Conservation (phyloP, 2,329 filamentous ascomycete species). For the Xylaria hypoxylon region DNA sequence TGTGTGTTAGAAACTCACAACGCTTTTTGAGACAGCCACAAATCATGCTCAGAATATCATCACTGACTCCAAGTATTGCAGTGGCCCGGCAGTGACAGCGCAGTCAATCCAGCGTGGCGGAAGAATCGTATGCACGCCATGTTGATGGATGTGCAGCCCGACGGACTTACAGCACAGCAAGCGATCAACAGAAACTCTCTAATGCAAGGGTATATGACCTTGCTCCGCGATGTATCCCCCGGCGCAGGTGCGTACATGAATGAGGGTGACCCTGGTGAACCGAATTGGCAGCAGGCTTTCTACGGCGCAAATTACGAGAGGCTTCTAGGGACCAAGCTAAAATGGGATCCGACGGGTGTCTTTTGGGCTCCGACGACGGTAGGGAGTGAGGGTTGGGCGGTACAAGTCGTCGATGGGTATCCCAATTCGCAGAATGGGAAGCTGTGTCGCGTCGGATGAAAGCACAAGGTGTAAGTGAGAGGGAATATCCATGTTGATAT, state of each 20-base stretch:
- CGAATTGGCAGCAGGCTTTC: slow-evolving; percentile 60
- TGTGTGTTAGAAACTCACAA: background rate
- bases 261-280: slow-evolving; percentile 64
- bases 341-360: slow-evolving; percentile 59
- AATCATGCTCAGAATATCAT: background rate
- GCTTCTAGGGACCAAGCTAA: slow-evolving; percentile 60
- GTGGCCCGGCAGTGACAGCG: slow-evolving; percentile 50
- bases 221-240: slow-evolving; percentile 53
- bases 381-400: slow-evolving; percentile 64
- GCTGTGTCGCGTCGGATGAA: slow-evolving; percentile 39
- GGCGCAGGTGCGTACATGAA: slow-evolving; percentile 62
- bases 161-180: slow-evolving; percentile 41
- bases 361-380: slow-evolving; percentile 64
- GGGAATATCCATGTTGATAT: background rate
- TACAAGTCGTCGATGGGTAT: slow-evolving; percentile 44
- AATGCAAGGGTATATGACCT: slow-evolving; percentile 45
- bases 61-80: slow-evolving; percentile 1
- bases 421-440: slow-evolving; percentile 44
- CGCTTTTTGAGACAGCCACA: background rate
- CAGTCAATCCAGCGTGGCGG: slow-evolving; percentile 60
- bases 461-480: background rate
- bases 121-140: slow-evolving; percentile 52
- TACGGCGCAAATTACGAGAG: slow-evolving; percentile 60
- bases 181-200: slow-evolving; percentile 43
- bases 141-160: slow-evolving; percentile 47